Base-by-base conservation (phyloP, 2,329 filamentous ascomycete species). In the Alternaria sp. region DNA sequence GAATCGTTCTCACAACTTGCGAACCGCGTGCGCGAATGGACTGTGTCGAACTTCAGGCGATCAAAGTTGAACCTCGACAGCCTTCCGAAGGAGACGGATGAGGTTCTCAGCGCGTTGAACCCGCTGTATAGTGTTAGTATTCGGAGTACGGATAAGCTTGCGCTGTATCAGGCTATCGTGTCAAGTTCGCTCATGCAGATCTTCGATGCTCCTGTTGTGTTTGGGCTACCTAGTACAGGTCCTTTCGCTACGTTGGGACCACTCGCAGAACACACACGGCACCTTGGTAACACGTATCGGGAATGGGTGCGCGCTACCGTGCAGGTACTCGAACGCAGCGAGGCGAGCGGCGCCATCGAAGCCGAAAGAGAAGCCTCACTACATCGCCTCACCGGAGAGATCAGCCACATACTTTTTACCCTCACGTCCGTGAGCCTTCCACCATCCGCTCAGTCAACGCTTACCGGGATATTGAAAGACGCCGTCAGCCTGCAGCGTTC, bases 21-120 rank as follows among this genome's bases (percentile, higher is more conserved):
- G 20, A 90, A 92, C 71, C 87, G 89, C 23, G 79, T 92, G 69
- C 90, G 92, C 79, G 92, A 93, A 71, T 93, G 90, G 90, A 87
- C 90, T 4, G 88, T 93, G 70, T 86, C 87, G 25, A 87, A 91
- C 74, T 93, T 91, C 68, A 84, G 90, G 55, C 87, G 86, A 65
- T 84, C 86, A 12, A 90, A 86, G 79, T 79, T 90, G 55, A 60
- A 69, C 14, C 49, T 76, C 7, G 63, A 46, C 26, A 60, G 63
- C 12, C 14, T 76, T 1, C 63, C 74, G 3, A 50, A 61, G 12
- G 70, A 70, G 15, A 75, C 71, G 9, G 45, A 60, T 2, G 62
- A 60, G 12, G 58, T 61, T 2, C 63, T 79, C 7, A 60, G 60
- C 21, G 55, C 49, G 2, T 67, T 79, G 23, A 65, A 64, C 10